Evolutionary conservation across 176 grass and related monocot genomes (phyloP).

Genomic region (Oryza officinalis): DNA sequence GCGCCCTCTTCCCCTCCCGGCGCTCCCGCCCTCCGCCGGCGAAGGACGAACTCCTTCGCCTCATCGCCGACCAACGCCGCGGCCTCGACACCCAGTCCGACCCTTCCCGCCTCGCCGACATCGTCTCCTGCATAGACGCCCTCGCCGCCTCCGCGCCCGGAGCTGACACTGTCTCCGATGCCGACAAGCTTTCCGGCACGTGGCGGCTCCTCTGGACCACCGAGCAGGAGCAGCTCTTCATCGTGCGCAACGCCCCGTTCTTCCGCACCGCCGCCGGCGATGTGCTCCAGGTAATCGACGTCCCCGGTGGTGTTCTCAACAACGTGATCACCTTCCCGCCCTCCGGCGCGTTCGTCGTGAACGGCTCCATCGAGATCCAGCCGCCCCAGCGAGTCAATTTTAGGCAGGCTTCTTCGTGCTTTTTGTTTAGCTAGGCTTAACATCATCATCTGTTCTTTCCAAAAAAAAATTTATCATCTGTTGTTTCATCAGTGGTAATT

Average conservation of each 20-base stretch:
- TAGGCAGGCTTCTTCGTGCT: slow-evolving; percentile 27
- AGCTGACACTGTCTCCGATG: slow-evolving; percentile 54
- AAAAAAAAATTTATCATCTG: neutral
- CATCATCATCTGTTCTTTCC: neutral
- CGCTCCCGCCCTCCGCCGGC: slow-evolving; percentile 42
- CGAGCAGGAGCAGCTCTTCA: slow-evolving; percentile 96
- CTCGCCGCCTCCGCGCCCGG: slow-evolving; percentile 47
- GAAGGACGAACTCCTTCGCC: slow-evolving; percentile 70
- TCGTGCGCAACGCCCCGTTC: slow-evolving; percentile 66
- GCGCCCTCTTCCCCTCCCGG: slow-evolving; percentile 42
- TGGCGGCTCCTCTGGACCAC: slow-evolving; percentile 97
- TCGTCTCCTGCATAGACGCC: slow-evolving; percentile 69
- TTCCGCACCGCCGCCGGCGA: slow-evolving; percentile 87
- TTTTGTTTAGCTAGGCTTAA: neutral
- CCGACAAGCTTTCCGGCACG: slow-evolving; percentile 59
- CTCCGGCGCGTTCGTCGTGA: slow-evolving; percentile 73
- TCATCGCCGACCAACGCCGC: slow-evolving; percentile 76
- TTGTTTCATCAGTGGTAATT: neutral
- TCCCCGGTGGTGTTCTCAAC: slow-evolving; percentile 50
- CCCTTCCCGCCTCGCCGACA: slow-evolving; percentile 61
- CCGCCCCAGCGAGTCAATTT: slow-evolving; percentile 94
- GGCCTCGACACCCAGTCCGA: slow-evolving; percentile 73
- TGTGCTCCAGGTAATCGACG: slow-evolving; percentile 93
- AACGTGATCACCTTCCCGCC: slow-evolving; percentile 96
- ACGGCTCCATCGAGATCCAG: slow-evolving; percentile 62